These are phyloP conservation scores for Boechera divaricarpa DNA, from an alignment of 345 rosid genomes.

Conservation along the genomic window DNA sequence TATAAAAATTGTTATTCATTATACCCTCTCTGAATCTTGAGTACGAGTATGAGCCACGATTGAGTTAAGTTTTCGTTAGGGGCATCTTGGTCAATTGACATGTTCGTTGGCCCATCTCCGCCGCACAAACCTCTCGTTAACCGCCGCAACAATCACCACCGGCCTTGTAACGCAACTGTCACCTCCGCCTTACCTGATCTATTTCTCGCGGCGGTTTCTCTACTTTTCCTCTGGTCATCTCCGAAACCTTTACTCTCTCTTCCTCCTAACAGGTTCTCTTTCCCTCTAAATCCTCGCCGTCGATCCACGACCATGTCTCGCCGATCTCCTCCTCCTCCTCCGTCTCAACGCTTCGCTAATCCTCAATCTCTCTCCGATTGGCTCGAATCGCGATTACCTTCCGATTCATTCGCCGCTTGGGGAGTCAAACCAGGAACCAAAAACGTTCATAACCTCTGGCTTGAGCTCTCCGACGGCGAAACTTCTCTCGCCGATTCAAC, in stretches of 20 bases:
- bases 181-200: slow-evolving; percentile 50
- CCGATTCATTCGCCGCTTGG: slow-evolving; percentile 85
- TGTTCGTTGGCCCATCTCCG: slow-evolving; percentile 48
- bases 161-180: slow-evolving; percentile 32
- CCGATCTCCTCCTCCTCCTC: slow-evolving; percentile 43
- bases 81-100: slow-evolving; percentile 39
- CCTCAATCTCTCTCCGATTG: slow-evolving; percentile 89
- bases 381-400: slow-evolving; percentile 81
- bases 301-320: slow-evolving; percentile 56
- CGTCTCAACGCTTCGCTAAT: slow-evolving; percentile 55
- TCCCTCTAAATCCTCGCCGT: slow-evolving; percentile 55
- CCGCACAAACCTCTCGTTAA: slow-evolving; percentile 34
- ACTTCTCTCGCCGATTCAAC: slow-evolving; percentile 66
- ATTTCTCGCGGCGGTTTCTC: slow-evolving; percentile 52
- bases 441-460: slow-evolving; percentile 97
- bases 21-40: background rate
- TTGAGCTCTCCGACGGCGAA: slow-evolving; percentile 86
- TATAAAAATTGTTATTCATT: background rate
- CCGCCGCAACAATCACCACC: slow-evolving; percentile 43
- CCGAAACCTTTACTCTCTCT: slow-evolving; percentile 44
- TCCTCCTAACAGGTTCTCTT: slow-evolving; percentile 48
- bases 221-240: slow-evolving; percentile 49
- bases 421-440: slow-evolving; percentile 94
- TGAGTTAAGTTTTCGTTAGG: slow-evolving; percentile 8
- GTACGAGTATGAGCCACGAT: slow-evolving; percentile 39